Percentiles rank a stretch among this genome's conserved stretches.
Conservation (phyloP, 1,284 basidiomycete genomes). For the Gomphus bonarii region DNA sequence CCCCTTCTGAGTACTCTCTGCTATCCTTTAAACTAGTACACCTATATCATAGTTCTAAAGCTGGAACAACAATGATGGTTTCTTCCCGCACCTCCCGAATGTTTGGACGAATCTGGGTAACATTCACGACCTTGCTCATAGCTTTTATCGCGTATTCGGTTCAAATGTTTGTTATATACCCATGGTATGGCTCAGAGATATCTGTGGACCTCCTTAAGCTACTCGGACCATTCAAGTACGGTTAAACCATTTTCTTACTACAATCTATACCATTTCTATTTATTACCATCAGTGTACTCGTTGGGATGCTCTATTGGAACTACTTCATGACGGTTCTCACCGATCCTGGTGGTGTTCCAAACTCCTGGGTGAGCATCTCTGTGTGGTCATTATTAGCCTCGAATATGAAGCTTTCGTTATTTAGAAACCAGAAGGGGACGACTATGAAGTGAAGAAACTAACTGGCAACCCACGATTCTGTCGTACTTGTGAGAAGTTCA, state of each 20-base stretch:
- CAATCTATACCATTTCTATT: slow-evolving; percentile 2
- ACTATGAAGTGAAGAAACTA: slow-evolving; percentile 79
- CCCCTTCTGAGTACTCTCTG: neutral
- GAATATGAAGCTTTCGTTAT: slow-evolving; percentile 5
- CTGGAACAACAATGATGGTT: neutral
- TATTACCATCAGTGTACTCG: slow-evolving; percentile 31
- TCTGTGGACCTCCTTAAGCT: slow-evolving; percentile 65
- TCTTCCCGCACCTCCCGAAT: slow-evolving; percentile 21
- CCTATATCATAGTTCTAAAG: neutral
- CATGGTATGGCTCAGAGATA: slow-evolving; percentile 71
- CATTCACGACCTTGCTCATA: slow-evolving; percentile 68
- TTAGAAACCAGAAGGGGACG: slow-evolving; percentile 69
- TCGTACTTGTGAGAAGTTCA: slow-evolving; percentile 64
- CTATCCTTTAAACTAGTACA: neutral
- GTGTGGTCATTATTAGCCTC: neutral
- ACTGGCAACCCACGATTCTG: slow-evolving; percentile 77
- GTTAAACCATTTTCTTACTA: slow-evolving; percentile 8
- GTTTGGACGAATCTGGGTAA: slow-evolving; percentile 53
- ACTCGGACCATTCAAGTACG: slow-evolving; percentile 85
- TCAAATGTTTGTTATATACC: slow-evolving; percentile 87
- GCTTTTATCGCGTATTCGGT: slow-evolving; percentile 82
- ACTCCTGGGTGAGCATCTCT: slow-evolving; percentile 51
- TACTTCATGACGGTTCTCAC: slow-evolving; percentile 75
- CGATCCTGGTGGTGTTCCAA: slow-evolving; percentile 78
- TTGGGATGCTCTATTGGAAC: slow-evolving; percentile 76